Conservation (phyloP, 1,139 yeast species). For the Candida sp. region DNA sequence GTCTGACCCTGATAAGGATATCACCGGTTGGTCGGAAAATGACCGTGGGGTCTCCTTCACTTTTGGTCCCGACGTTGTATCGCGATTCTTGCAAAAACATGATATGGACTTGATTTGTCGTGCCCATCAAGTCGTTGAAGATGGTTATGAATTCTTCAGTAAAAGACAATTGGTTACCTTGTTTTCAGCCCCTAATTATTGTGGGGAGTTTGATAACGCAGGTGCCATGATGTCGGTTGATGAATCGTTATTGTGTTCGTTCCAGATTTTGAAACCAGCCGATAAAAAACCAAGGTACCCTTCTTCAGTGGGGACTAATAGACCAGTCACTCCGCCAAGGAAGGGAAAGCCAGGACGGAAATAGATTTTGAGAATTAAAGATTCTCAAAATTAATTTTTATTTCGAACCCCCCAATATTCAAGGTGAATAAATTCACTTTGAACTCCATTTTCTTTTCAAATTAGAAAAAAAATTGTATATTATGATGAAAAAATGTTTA, state of each 20-base stretch:
- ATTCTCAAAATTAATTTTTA: too few relatives aligned
- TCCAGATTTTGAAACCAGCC: constrained; percentile 97
- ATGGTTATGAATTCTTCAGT: constrained; percentile 95
- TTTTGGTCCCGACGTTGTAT: constrained; percentile 96
- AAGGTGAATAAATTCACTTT: too few relatives aligned
- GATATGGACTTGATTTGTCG: constrained; percentile 97
- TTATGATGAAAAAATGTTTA: not conserved
- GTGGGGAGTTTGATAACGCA: constrained; percentile 98
- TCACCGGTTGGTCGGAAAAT: constrained; percentile 97
- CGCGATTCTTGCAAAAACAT: constrained; percentile 90
- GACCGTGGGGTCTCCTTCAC: constrained; percentile 98
- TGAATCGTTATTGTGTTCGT: constrained; percentile 91
- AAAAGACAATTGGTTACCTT: constrained; percentile 94
- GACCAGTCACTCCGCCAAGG: constrained; percentile 67
- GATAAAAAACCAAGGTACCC: constrained; percentile 75
- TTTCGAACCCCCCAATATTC: too few relatives aligned
- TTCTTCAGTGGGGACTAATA: constrained; percentile 51
- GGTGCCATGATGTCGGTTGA: constrained; percentile 99
- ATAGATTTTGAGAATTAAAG: constrained; percentile 16
- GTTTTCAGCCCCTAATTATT: constrained; percentile 95
- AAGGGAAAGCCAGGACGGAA: constrained; percentile 64
- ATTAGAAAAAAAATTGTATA: not conserved
- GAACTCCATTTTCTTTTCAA: not conserved
- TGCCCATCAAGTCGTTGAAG: constrained; percentile 99
- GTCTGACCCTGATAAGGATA: constrained; percentile 98